These are phyloP conservation scores for Moesziomyces sp. DNA, from an alignment of 1,284 basidiomycete genomes.

Conservation along the genomic window DNA sequence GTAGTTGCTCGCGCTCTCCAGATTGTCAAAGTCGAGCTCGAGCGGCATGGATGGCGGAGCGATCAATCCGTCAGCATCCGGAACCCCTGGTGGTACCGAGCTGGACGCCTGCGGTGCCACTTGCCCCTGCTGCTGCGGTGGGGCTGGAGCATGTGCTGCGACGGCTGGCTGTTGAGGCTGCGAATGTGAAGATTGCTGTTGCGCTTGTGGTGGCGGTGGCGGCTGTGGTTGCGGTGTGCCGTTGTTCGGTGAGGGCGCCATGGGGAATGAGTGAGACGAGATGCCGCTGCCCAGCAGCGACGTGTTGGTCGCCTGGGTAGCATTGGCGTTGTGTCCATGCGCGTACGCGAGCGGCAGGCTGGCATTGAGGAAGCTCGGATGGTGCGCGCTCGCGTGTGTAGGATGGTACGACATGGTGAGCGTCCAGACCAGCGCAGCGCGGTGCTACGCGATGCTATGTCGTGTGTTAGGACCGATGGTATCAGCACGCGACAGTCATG, in stretches of 20 bases:
- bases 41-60: conserved; percentile 50
- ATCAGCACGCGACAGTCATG: no score
- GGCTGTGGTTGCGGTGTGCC: conserved; percentile 28
- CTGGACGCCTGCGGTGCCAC: conserved; percentile 2
- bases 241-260: conserved; percentile 38
- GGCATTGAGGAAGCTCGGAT: conserved; percentile 21
- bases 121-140: conserved; percentile 25
- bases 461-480: no score
- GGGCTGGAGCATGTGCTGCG: not conserved
- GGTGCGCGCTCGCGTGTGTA: conserved; percentile 34
- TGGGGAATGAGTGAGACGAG: conserved; percentile 45
- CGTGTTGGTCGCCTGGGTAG: conserved; percentile 17
- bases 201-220: conserved; percentile 2
- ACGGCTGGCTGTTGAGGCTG: conserved; percentile 16
- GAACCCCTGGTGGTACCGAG: conserved; percentile 33
- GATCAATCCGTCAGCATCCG: conserved; percentile 34
- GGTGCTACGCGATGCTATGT: no score
- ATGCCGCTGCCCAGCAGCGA: conserved; percentile 32
- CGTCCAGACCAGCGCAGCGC: not conserved
- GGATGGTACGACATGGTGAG: conserved; percentile 48
- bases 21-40: conserved; percentile 50
- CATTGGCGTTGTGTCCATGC: conserved; percentile 18
- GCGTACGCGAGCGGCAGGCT: conserved; percentile 36
- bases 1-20: conserved; percentile 50
- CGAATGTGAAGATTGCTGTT: conserved; percentile 16